Base-by-base conservation (phyloP, 1,139 yeast genomes). In the Kodamaea arcana region DNA sequence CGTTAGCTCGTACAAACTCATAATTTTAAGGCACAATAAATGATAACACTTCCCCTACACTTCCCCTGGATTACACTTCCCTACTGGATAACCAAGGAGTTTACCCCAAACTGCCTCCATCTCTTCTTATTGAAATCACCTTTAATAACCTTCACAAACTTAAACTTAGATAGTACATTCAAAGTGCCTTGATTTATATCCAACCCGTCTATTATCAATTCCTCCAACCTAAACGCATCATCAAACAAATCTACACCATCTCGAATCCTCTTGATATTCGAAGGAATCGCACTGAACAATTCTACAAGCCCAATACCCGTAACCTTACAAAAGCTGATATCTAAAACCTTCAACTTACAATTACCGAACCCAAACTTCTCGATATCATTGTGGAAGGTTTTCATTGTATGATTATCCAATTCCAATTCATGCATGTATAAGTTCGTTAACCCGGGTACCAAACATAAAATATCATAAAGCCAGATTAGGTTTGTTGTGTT, bases 261-360 rank as follows among this genome's bases (percentile, higher is more conserved):
- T 6, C 25, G 25, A 17, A 34, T 30, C 13, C 22, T 12, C 20
- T 33, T 35, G 10, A 31, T 34, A 15, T 35, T 35, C 10, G 39
- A 30, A 15, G 46, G 45, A 10, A 40, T 39, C 4, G 52, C 53
- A 30, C 41, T 42, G 26, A 66, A 55, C 12, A 68, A 44, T 34
- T 55, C 58, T 37, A 69, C 54, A n/a, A 69, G 47, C 2, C 72
- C 72, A 15, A 62, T 54, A 0, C 75, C 75, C 35, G 62, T 63
- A 4, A 69, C 48, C 29, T 47, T 53, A 38, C 68, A 64, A 37
- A 63, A 67, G 39, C 73, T 64, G 10, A 69, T 39, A 41, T 69
- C 74, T 15, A 69, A 44, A 2, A 49, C 32, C 11, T 47, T 45
- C 20, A 66, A 48, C 1, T 39, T 36, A 24, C 51, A 42, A 1